These are phyloP conservation scores for Cercospora beticola DNA, from an alignment of 2,329 filamentous ascomycete species.

Conservation along the genomic window DNA sequence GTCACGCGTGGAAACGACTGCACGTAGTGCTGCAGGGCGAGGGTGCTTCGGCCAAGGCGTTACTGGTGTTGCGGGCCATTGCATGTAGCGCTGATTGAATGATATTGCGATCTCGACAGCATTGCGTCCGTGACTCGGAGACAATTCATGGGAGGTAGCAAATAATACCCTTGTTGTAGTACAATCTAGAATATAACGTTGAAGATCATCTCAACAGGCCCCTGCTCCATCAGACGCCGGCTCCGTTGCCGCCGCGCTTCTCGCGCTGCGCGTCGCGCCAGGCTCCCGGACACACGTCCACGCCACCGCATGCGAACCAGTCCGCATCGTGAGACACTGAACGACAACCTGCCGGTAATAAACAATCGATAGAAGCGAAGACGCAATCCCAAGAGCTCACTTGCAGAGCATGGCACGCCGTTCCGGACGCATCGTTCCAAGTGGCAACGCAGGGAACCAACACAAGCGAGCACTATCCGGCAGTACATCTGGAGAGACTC, in stretches of 20 bases:
- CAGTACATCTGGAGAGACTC: conserved; percentile 1
- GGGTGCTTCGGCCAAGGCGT: background rate
- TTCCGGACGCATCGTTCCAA: conserved; percentile 29
- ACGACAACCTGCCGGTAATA: background rate
- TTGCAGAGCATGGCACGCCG: conserved; percentile 30
- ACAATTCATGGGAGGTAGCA: background rate
- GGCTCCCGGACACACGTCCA: background rate
- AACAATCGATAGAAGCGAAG: background rate
- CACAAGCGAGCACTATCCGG: conserved; percentile 34
- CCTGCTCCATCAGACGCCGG: background rate
- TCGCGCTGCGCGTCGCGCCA: background rate
- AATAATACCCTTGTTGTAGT: background rate
- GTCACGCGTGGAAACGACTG: background rate
- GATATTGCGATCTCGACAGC: background rate
- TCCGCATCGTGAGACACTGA: background rate
- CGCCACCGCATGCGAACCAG: background rate
- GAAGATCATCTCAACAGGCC: background rate
- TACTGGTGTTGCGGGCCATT: background rate
- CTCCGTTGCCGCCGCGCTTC: background rate
- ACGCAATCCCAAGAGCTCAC: background rate
- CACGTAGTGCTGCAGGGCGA: background rate
- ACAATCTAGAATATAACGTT: background rate
- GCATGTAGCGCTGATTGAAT: conserved; percentile 1
- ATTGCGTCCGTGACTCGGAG: background rate
- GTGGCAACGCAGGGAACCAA: conserved; percentile 5